Evolutionary conservation across 1,284 basidiomycete species (phyloP), one percentile per base, ranked within the genome.

Genomic region (Pyrrhoderma noxium): DNA sequence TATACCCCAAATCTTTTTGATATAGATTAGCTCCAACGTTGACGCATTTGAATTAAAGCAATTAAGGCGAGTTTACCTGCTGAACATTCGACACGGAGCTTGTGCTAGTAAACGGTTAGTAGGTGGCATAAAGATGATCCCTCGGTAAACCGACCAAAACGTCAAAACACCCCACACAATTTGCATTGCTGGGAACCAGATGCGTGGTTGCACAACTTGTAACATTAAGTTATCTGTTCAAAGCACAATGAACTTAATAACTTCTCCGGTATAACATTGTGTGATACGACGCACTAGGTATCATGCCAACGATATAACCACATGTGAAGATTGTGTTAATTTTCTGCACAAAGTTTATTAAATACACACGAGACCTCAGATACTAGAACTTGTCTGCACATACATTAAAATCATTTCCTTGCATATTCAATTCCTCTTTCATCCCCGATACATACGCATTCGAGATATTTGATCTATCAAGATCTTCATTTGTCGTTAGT

Each of bases 401-500:
- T 16, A 78, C 82, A 63, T 89, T 89, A 62, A 78, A 80, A 54
- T 89, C 73, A 39, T 77, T 83, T 27, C 85, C 85, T 45, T 72
- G 66, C 77, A 89, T 82, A 53, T 73, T 60, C 31, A 90, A 72
- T 42, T 88, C 85, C 64, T 90, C 84, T 58, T 77, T 81, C 87
- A 92, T 89, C 2, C 88, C 89, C 3, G 84, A 87, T 14, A 91
- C 85, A 63, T 86, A 87, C 7, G 82, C 81, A 64, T 85, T 84
- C 53, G 72, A 70, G 38, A 85, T 70, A 62, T 84, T 84, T 21
- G 79, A 78, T 52, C 80, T 69, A 62, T 84, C 80, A 18, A 85
- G 70, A 64, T 85, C 80, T 82, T 51, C 22, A 22, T 16, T 14
- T 8, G 13, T 41, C 14, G 3, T 8, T 2, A 19, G 19, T 8